These are phyloP conservation scores for Vaccinium macrocarpon DNA, from an alignment of 148 eudicot genomes.

Conservation along the genomic window DNA sequence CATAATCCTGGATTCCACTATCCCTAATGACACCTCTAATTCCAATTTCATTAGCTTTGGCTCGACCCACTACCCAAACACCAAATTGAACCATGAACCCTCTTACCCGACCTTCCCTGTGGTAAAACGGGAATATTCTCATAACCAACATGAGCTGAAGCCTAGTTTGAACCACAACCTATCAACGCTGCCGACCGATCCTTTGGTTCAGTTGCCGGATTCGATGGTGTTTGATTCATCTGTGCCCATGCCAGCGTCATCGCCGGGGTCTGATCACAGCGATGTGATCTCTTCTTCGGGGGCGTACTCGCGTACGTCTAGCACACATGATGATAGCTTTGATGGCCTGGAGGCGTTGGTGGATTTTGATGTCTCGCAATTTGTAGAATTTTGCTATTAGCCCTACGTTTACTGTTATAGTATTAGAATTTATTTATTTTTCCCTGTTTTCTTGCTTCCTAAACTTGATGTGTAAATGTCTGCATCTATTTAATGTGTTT, in stretches of 20 bases:
- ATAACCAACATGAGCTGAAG: not conserved
- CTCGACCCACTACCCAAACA: not conserved
- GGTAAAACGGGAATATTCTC: not conserved
- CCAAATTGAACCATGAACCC: not conserved
- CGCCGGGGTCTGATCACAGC: constrained; percentile 18
- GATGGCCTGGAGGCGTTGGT: constrained; percentile 15
- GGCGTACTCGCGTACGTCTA: constrained; percentile 26
- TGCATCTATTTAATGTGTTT: not conserved
- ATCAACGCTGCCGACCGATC: not conserved
- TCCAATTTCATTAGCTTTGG: constrained; percentile 15
- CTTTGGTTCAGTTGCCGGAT: not conserved
- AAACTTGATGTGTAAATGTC: not conserved
- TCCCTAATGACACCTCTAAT: not conserved
- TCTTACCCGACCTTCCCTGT: not conserved
- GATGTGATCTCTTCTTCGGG: constrained; percentile 23
- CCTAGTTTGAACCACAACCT: not conserved
- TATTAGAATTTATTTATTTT: not conserved
- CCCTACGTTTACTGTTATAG: not conserved
- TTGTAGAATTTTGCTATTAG: not conserved
- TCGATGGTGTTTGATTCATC: not conserved
- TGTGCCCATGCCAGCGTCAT: not conserved
- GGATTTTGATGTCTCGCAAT: constrained; percentile 4
- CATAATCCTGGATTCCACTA: constrained; percentile 17
- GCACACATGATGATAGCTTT: constrained; percentile 18
- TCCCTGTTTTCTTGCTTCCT: not conserved